Evolutionary conservation across 1,139 yeast genomes (phyloP), one percentile per base, ranked within the genome.

Genomic region (Debaryomyces nepalensis): DNA sequence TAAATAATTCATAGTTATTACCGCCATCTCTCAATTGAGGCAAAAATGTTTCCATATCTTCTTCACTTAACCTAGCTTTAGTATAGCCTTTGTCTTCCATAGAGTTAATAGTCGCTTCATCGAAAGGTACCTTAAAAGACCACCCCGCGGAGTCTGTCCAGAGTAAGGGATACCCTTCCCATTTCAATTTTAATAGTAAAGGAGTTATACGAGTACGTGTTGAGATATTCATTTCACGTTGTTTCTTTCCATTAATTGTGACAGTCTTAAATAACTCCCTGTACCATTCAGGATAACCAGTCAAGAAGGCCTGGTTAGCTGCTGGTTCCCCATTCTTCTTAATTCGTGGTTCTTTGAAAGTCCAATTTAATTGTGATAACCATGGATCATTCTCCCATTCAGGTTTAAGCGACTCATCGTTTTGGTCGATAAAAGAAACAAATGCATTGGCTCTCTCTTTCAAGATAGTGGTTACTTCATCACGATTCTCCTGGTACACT

Each of bases 261-360:
- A 63, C 56, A 4, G 76, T 66, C 5, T 80, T 79, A 57, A 81
- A 82, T 19, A 93, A 68, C 3, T 83, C 84, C 46, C 87, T 79
- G 61, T 88, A 95, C 99, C 99, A 95, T 52, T 86, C 85, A 0
- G 99, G 99, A 57, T 77, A 89, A 0, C 97, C 98, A 0, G 96
- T 95, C 40, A 89, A 59, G 55, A 80, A 90, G 0, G 79, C 77
- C 59, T 89, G 96, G 23, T 79, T 81, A 41, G 90, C 88, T n/a
- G 70, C 76, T 0, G 88, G 88, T n/a, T 70, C 70, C 4, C 95
- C 96, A 29, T 80, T 76, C 59, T 88, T 90, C 12, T 84, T 87
- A 40, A 81, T 54, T 44, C 81, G 76, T 0, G 76, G 63, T 1
- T 87, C 84, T 36, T 74, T 75, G 2, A 83, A 68, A 0, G 81